Conservation (phyloP, 768 basidiomycete genomes). For the Hemileccinum impolitum region DNA sequence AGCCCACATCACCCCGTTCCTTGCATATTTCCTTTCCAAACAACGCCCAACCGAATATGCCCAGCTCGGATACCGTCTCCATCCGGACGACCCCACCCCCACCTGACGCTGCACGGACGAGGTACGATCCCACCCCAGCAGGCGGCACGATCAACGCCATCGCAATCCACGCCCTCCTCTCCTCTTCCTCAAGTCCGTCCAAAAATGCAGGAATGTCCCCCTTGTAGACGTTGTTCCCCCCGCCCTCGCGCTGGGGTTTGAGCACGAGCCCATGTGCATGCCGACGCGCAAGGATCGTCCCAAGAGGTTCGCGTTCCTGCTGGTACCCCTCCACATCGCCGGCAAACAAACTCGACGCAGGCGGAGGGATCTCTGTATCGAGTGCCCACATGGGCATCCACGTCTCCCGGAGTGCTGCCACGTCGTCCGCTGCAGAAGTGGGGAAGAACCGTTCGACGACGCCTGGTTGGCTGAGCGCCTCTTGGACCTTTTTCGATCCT, state of each 20-base stretch:
- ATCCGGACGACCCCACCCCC: constrained; percentile 46
- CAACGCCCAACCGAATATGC: constrained; percentile 86
- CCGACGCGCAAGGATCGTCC: constrained; percentile 18
- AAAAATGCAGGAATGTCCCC: constrained; percentile 78
- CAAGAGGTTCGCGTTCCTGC: no score
- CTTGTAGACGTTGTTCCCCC: constrained; percentile 95
- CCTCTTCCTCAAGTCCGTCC: constrained; percentile 51
- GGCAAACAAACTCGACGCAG: background rate
- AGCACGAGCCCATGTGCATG: constrained; percentile 65
- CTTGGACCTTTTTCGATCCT: constrained; percentile 93
- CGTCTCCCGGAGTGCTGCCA: no score
- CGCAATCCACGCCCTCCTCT: constrained; percentile 88
- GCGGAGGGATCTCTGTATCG: constrained; percentile 20
- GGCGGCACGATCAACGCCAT: constrained; percentile 92
- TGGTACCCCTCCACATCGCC: no score
- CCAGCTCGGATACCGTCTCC: constrained; percentile 85
- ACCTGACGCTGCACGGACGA: constrained; percentile 62
- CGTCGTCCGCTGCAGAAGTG: no score
- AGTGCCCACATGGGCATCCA: constrained; percentile 93
- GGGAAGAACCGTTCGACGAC: constrained; percentile 73
- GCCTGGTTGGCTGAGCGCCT: constrained; percentile 72
- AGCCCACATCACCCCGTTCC: constrained; percentile 44
- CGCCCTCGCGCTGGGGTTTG: constrained; percentile 98
- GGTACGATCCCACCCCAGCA: constrained; percentile 58
- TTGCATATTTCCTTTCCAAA: constrained; percentile 52